Conservation (phyloP, 2,329 filamentous ascomycete species). For the Aspergillus persii region DNA sequence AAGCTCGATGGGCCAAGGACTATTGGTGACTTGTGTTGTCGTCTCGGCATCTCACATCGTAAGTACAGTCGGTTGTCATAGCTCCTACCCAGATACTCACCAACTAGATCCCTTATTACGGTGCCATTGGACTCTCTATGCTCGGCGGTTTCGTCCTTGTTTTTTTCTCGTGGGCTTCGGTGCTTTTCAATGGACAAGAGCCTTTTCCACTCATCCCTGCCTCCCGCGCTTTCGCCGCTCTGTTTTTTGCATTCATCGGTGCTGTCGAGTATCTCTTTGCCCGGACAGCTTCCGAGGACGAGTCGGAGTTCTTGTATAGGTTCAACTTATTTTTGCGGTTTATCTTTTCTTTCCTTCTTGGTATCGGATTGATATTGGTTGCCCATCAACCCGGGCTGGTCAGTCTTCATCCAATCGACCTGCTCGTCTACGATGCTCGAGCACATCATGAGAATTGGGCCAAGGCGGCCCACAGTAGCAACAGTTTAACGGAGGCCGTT, state of each 20-base stretch:
- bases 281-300: constrained; percentile 27
- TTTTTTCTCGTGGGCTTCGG: constrained; percentile 31
- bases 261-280: constrained; percentile 28
- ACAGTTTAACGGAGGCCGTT: constrained; percentile 50
- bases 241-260: constrained; percentile 31
- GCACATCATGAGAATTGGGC: constrained; percentile 50
- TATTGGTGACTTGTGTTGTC: constrained; percentile 33
- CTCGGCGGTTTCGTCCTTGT: constrained; percentile 36
- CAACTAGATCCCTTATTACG: constrained; percentile 41
- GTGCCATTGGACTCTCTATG: constrained; percentile 39
- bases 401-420: constrained; percentile 55
- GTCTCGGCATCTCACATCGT: constrained; percentile 42
- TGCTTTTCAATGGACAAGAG: constrained; percentile 32
- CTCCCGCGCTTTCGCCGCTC: constrained; percentile 27
- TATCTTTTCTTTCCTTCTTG: constrained; percentile 41
- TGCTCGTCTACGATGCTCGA: constrained; percentile 52
- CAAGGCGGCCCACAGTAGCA: constrained; percentile 48
- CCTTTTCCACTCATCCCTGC: constrained; percentile 32
- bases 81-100: constrained; percentile 9
- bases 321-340: constrained; percentile 35
- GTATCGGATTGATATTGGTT: constrained; percentile 42
- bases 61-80: constrained; percentile 16
- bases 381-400: constrained; percentile 40
- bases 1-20: constrained; percentile 36
- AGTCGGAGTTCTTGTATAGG: constrained; percentile 26